Evolutionary conservation across 2,329 filamentous ascomycete genomes (phyloP).

Genomic region (Periglandula ipomoeae): DNA sequence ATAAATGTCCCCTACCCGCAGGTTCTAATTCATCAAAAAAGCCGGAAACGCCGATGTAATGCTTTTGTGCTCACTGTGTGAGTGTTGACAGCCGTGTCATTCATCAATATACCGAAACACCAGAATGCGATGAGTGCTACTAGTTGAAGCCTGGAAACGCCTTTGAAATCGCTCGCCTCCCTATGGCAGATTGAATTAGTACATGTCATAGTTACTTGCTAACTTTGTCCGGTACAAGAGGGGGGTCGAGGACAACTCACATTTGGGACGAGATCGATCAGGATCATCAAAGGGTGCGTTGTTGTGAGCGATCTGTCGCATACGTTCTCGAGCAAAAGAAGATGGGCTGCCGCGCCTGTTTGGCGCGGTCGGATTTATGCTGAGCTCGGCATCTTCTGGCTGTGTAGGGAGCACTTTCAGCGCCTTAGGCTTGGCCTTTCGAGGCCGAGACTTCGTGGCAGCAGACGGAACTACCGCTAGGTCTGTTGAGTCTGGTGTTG

Average conservation of each 20-base stretch:
- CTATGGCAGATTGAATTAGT: neutral
- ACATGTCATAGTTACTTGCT: neutral
- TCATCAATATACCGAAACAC: conserved; percentile 1
- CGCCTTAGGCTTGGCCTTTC: conserved; percentile 20
- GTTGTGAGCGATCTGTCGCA: conserved; percentile 33
- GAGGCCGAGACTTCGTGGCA: conserved; percentile 14
- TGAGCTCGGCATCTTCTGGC: conserved; percentile 24
- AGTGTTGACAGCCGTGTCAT: neutral
- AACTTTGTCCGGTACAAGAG: neutral
- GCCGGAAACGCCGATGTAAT: conserved; percentile 5
- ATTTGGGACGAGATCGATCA: conserved; percentile 28
- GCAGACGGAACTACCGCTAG: conserved; percentile 11
- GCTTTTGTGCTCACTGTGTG: neutral
- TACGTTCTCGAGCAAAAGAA: conserved; percentile 33
- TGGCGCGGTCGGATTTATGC: conserved; percentile 16
- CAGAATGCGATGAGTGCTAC: neutral
- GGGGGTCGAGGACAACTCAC: too few relatives aligned
- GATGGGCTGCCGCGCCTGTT: conserved; percentile 31
- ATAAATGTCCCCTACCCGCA: neutral
- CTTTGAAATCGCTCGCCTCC: conserved; percentile 9
- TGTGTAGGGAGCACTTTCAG: conserved; percentile 28
- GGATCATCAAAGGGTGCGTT: conserved; percentile 35
- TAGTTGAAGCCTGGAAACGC: conserved; percentile 10
- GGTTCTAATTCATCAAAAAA: neutral
- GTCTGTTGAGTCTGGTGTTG: conserved; percentile 10